Base-by-base conservation (phyloP, 148 eudicot species). In the Rhododendron simsii region DNA sequence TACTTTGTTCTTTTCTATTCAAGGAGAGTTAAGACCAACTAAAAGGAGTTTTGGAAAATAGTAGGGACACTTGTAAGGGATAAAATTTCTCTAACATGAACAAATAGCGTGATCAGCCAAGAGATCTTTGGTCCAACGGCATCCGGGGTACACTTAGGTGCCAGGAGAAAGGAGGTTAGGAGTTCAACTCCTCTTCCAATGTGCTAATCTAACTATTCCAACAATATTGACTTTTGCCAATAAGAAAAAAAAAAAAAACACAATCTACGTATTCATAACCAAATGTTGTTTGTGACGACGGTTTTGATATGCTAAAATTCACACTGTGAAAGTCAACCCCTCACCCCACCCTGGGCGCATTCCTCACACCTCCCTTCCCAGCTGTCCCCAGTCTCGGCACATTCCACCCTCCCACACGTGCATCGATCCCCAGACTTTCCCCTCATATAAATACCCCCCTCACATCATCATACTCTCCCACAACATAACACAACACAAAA, bases 1-100 rank as follows among this genome's bases (percentile, higher is more conserved):
- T 16, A 55, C 65, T 88, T 82, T 77, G 26, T 37, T 57, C 65
- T 44, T 16, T 85, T 13, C 51, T 85, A 80, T 65, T 50, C 45
- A 3, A 47, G 10, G n/a, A 13, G 1, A 53, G 4, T 33, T 35
- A 23, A n/a, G 16, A 10, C 18, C 26, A 48, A 47, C 23, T 78
- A 76, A 9, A 4, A 50, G 37, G 53, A 26, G 26, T 78, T 26
- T 78, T 50, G 20, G 82, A 28, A 80, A 13, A 26, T 26, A 80
- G 9, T 28, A 28, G 2, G 23, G 61, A 80, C 5, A 28, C 23
- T n/a, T 80, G 23, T 5, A 28, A 79, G 37, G 18, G 57, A 3
- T 9, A 13, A 55, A 41, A 77, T 39, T 78, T 21, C 81, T 41
- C 57, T 47, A n/a, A 21, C 80, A 20, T 23, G 3, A 3, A 26